Base-by-base conservation (phyloP, 495 filamentous ascomycete species). In the Aspergillus cavernicola region DNA sequence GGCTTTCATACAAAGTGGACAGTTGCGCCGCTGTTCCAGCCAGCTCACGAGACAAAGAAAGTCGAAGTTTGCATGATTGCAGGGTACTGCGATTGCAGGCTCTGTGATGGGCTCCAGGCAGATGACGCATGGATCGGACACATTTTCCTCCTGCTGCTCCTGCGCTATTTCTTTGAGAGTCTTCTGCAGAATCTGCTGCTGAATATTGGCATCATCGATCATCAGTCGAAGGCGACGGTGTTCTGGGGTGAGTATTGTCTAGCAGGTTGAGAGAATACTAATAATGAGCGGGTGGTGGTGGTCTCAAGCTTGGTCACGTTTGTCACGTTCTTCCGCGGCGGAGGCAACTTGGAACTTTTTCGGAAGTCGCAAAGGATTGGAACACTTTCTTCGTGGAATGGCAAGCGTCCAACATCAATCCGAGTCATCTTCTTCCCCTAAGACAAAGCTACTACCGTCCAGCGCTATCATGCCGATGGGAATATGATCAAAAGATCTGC, bases 31-130 rank as follows among this genome's bases (percentile, higher is more conserved):
- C 61, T 90, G 76, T 58, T 92, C 80, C 12, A 92, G 71, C 91
- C 91, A 95, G 70, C 81, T 91, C 16, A 88, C 65, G 9, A 95
- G 80, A 61, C 91, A 96, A 11, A 90, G 60, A 65, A 89, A 92
- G 70, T 95, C 89, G 65, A 93, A 95, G 59, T 82, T 84, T 40
- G 78, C 66, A 74, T 96, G 91, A 16, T 77, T 75, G 78, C 91
- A 96, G 15, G 90, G 89, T 32, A 79, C 70, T 4, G 87, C 82
- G 15, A 84, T 69, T 50, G 85, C 87, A 32, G 82, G 71, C 59
- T 92, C 88, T 5, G 84, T 81, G 66, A 95, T 76, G 39, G 69
- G 62, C 52, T 91, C 85, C 42, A 95, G 80, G 65, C 91, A 96
- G 62, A 80, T 80, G 33, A 80, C 77, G 55, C 78, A 80, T 12